Percentiles rank a stretch among this genome's conserved stretches.
phyloP scores from a whole-genome alignment of 2,329 filamentous ascomycete genomes.

The Sporothrix pseudoabietina region DNA sequence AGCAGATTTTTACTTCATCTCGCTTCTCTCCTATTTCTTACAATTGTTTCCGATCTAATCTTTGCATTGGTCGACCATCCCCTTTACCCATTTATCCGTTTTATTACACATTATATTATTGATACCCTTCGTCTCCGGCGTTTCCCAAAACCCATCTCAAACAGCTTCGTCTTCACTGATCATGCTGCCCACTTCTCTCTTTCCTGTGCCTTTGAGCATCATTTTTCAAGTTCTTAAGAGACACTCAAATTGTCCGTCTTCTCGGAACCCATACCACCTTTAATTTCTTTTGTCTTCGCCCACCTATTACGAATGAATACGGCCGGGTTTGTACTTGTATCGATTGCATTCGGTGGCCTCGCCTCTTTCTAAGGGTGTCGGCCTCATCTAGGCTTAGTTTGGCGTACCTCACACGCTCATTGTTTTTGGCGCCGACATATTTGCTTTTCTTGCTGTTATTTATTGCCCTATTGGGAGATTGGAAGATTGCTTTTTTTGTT shows the following conservation, averaged over 20 bases:
- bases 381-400: neutral
- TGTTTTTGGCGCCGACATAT: neutral
- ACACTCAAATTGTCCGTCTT: conserved; percentile 6
- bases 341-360: neutral
- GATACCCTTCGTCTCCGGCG: conserved; percentile 14
- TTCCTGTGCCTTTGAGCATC: neutral
- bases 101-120: conserved; percentile 5
- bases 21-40: neutral
- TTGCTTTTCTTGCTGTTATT: neutral
- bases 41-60: neutral
- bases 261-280: neutral
- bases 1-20: neutral
- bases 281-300: conserved; percentile 1
- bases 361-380: neutral
- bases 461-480: neutral
- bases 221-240: neutral
- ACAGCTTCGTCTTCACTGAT: neutral
- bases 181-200: neutral
- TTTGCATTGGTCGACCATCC: neutral
- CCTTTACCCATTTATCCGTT: neutral
- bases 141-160: neutral
- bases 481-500: neutral
- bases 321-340: conserved; percentile 19
- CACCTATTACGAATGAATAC: conserved; percentile 11
- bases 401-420: neutral